These are phyloP conservation scores for Jatropha curcas DNA, from an alignment of 345 rosid genomes.

Conservation along the genomic window DNA sequence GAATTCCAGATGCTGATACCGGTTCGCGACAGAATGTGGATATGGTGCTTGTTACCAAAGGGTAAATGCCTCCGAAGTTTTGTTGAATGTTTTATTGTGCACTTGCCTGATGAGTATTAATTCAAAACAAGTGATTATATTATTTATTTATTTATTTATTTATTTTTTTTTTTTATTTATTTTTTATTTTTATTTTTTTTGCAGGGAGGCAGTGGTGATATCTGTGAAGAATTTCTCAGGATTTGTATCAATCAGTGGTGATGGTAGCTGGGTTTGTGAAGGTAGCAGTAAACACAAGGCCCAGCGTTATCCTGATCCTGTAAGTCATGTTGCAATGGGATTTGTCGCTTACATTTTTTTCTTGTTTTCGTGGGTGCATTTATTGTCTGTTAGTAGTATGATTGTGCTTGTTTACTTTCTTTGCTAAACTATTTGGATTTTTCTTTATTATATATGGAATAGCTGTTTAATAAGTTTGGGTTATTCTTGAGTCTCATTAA, in stretches of 20 bases:
- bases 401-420: background rate
- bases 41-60: conserved; percentile 63
- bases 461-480: background rate
- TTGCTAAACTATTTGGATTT: background rate
- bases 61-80: conserved; percentile 32
- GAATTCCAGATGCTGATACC: conserved; percentile 86
- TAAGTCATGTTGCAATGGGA: conserved; percentile 31
- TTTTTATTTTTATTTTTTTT: conserved; percentile 9
- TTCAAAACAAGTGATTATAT: too few species aligned
- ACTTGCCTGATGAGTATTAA: background rate
- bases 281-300: conserved; percentile 44
- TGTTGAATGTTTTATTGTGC: background rate
- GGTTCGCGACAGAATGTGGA: conserved; percentile 71
- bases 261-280: conserved; percentile 83
- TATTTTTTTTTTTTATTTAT: background rate
- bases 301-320: conserved; percentile 62
- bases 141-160: too few species aligned
- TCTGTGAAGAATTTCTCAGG: conserved; percentile 77
- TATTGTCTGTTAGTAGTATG: background rate
- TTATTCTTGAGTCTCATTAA: background rate
- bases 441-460: too few species aligned
- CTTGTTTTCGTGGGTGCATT: background rate
- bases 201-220: conserved; percentile 71
- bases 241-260: conserved; percentile 52
- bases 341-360: conserved; percentile 7